phyloP scores from a whole-genome alignment of 192 early-diverging fungal species.

The Coemansia sp. region DNA sequence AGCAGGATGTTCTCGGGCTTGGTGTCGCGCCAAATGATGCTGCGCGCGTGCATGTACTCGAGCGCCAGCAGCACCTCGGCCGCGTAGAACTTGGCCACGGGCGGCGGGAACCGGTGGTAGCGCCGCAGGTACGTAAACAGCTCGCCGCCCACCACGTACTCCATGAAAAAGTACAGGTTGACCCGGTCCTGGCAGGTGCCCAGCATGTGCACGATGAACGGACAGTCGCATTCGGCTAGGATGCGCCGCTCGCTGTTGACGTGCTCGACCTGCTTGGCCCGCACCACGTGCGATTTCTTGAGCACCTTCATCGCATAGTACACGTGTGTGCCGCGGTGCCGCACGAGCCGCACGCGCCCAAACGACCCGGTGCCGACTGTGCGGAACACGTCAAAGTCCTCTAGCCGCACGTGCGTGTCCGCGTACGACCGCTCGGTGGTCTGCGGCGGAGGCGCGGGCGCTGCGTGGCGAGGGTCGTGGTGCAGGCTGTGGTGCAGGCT shows the following conservation, averaged over 20 bases:
- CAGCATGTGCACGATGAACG: conserved; percentile 90
- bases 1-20: conserved; percentile 87
- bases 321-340: conserved; percentile 68
- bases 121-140: conserved; percentile 74
- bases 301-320: conserved; percentile 98
- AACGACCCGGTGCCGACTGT: conserved; percentile 97
- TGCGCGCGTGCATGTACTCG: conserved; percentile 81
- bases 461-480: conserved; percentile 4
- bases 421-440: conserved; percentile 20
- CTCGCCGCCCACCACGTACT: conserved; percentile 95
- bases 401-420: conserved; percentile 56
- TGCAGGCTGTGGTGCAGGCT: conserved; percentile 15
- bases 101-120: conserved; percentile 79
- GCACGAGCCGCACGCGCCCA: conserved; percentile 92
- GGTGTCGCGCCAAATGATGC: conserved; percentile 88
- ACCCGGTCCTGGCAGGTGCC: conserved; percentile 90
- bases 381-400: conserved; percentile 78
- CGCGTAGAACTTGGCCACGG: conserved; percentile 86
- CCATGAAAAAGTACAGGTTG: conserved; percentile 93
- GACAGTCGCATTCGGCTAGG: conserved; percentile 79
- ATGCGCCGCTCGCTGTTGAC: conserved; percentile 96
- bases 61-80: conserved; percentile 85
- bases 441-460: neutral
- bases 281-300: conserved; percentile 89
- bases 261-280: conserved; percentile 95